Percentiles rank a stretch among this genome's conserved stretches.
Evolutionary conservation across 768 basidiomycete species (phyloP).

Genomic region (Lentinus brumalis): DNA sequence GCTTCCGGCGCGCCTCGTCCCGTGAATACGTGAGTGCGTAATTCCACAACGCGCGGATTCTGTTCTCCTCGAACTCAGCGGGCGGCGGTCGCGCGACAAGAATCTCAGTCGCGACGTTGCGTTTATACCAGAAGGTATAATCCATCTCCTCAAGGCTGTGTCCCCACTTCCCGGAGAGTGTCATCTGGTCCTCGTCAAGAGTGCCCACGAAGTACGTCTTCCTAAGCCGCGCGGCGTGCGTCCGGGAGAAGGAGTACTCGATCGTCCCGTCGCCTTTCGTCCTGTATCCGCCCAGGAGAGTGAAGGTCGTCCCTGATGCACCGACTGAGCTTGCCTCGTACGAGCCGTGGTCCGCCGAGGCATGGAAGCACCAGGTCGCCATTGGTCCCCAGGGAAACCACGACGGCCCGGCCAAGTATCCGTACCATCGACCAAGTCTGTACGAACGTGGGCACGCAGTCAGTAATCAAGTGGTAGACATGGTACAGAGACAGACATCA

Average conservation of each 20-base stretch:
- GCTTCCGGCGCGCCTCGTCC: constrained; percentile 24
- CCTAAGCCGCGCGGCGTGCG: constrained; percentile 26
- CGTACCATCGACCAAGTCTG: constrained; percentile 31
- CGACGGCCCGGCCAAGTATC: constrained; percentile 14
- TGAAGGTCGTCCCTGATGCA: constrained; percentile 18
- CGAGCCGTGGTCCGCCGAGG: constrained; percentile 14
- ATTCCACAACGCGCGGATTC: constrained; percentile 34
- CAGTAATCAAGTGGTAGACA: background rate
- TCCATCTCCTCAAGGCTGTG: constrained; percentile 19
- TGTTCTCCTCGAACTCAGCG: constrained; percentile 25
- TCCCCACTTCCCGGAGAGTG: constrained; percentile 32
- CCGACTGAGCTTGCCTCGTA: constrained; percentile 16
- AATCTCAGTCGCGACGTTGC: constrained; percentile 27
- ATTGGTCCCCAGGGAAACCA: constrained; percentile 10
- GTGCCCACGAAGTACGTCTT: constrained; percentile 27
- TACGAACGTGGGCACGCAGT: background rate
- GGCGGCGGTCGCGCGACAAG: constrained; percentile 33
- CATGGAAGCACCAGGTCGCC: constrained; percentile 9
- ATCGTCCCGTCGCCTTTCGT: constrained; percentile 11
- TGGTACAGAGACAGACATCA: background rate
- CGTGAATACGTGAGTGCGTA: constrained; percentile 32
- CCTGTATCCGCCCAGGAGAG: constrained; percentile 21
- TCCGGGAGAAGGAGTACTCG: constrained; percentile 22
- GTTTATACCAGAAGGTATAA: constrained; percentile 31
- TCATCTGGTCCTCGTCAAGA: constrained; percentile 20